Base-by-base conservation (phyloP, 2,329 filamentous ascomycete genomes). In the Clonostachys rhizophaga region DNA sequence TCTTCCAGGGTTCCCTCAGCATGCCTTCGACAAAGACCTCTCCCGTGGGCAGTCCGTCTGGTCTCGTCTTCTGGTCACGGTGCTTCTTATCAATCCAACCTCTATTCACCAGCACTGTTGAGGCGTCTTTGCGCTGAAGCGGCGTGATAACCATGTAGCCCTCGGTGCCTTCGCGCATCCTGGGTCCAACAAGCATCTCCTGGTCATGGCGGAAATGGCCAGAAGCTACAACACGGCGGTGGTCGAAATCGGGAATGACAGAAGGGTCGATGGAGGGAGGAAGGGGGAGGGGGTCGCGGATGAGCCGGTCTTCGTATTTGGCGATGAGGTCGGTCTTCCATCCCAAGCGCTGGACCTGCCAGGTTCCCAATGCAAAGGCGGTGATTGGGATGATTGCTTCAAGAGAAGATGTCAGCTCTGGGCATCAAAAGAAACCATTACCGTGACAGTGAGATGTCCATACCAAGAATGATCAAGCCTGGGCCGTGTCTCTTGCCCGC, bases 261-360 rank as follows among this genome's bases (percentile, higher is more conserved):
- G 75, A 71, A 0, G 89, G 86, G 63, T 97, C 91, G 52, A 99
- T 77, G 47, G 81, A 79, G 3, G 90, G 85, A 5, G 94, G 94
- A 1, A 99, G 74, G 0, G 92, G 92, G 1, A 99, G 74, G 0
- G 94, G 94, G 16, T 86, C 79, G 48, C 88, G 88, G 39, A 96
- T 79, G 35, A 99, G 79, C 6, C 92, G 87, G 72, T 99, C 91
- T 70, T 97, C 94, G 66, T 89, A 90, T 56, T 86, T 89, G 50
- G 92, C 90, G 51, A 99, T 84, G 12, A 99, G 76, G 42, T 95
- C 87, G 5, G 90, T 91, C 66, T 99, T 99, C 91, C 92, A 96
- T 49, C 85, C 83, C 2, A 99, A 80, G 11, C 94, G 87, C 65
- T 95, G 83, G 46, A 99, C 88, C 65, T 99, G 94, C 94, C 94